Evolutionary conservation across 352 stramenopile species (phyloP), one percentile per base, ranked within the genome.

Genomic region (Phytopythium chamaehyphon): DNA sequence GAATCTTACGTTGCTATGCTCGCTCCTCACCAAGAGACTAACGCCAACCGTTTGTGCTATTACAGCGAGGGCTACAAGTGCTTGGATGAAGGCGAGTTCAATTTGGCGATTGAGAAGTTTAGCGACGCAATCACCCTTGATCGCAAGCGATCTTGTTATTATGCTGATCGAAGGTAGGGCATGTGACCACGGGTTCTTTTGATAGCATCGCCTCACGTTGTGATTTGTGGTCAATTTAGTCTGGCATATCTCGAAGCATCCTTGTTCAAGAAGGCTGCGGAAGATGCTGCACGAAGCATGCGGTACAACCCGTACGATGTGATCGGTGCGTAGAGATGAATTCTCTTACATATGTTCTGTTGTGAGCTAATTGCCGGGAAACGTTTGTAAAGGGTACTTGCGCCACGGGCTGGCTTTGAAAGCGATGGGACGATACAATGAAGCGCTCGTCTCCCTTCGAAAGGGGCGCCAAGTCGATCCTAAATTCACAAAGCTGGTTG

Each of bases 291-390:
- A 21, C 73, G 75, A 6, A 98, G 90, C 49, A 95, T 98, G 63
- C 81, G 90, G 36, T 95, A 96, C 40, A 96, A 98, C 54, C 91
- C 90, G 19, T 89, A 91, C 50, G 96, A 98, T 54, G 89, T 96
- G 22, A 98, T 96, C 62, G 90, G 77, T 79, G 51, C 18, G 50
- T 44, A 11, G 0, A 42, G 4, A 18, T n/a, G 15, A 11, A 19
- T 24, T 28, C 0, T 11, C 15, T 21, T 39, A 22, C 1, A 14
- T 14, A 15, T 22, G 16, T 16, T 55, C 24, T 19, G 2, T 16
- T 36, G 19, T 19, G 39, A 15, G 11, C n/a, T n/a, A 37, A 23
- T 8, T 21, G n/a, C 33, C 39, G 8, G 43, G n/a, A 19, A 21
- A 23, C 10, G 9, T n/a, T 12, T 36, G 6, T 7, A 31, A 51